Percentiles rank a stretch among this genome's conserved stretches.
Evolutionary conservation across 2,329 filamentous ascomycete genomes (phyloP).

Genomic region (Sporothrix luriei): DNA sequence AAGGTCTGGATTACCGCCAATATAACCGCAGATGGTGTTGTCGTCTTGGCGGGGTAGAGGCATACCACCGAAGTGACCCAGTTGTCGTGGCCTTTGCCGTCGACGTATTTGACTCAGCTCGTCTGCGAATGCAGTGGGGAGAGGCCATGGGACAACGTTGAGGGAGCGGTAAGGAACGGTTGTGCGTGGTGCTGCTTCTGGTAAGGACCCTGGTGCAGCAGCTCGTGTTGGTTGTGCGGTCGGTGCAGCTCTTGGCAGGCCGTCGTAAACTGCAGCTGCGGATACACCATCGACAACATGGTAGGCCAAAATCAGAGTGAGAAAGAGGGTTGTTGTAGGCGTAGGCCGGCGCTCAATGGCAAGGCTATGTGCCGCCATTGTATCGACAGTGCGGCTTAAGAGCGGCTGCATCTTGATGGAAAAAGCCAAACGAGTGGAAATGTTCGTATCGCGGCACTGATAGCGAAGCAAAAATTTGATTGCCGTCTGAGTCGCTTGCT

Average conservation of each 20-base stretch:
- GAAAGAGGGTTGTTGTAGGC: neutral
- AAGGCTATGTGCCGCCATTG: neutral
- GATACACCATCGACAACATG: slow-evolving; percentile 38
- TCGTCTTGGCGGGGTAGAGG: slow-evolving; percentile 44
- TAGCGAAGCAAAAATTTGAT: neutral
- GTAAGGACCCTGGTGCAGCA: slow-evolving; percentile 28
- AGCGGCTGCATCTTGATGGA: neutral
- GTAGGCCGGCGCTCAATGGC: neutral
- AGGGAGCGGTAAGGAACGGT: slow-evolving; percentile 41
- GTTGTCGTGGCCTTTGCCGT: neutral
- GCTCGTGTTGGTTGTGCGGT: neutral
- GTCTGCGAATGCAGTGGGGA: slow-evolving; percentile 44
- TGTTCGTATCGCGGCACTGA: neutral
- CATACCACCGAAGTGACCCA: neutral
- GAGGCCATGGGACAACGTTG: slow-evolving; percentile 43
- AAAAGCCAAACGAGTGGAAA: too few relatives aligned
- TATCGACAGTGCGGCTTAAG: neutral
- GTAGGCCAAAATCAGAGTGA: slow-evolving; percentile 40
- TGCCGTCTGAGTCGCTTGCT: neutral
- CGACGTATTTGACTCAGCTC: neutral
- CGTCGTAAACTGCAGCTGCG: slow-evolving; percentile 37
- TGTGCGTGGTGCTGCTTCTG: slow-evolving; percentile 29
- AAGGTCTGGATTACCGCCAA: slow-evolving; percentile 55
- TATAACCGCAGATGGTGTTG: slow-evolving; percentile 62
- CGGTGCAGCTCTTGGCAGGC: neutral